These are phyloP conservation scores for Chytriomyces sp. DNA, from an alignment of 192 early-diverging fungal genomes.

Conservation along the genomic window DNA sequence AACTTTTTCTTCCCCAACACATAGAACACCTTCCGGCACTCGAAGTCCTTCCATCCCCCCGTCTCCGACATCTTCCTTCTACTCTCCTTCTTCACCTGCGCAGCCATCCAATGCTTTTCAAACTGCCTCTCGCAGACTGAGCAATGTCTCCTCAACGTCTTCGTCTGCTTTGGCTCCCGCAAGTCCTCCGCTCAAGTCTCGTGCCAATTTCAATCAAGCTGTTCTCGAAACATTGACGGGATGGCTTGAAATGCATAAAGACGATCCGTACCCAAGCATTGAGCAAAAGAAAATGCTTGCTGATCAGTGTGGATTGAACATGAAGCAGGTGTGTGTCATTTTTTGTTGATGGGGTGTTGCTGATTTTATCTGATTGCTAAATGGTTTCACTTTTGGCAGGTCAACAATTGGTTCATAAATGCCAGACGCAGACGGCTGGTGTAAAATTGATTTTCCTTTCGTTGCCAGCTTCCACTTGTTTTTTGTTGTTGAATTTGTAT, in stretches of 20 bases:
- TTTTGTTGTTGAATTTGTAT: too few relatives aligned
- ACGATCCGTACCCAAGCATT: conserved; percentile 15
- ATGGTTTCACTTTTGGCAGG: not conserved
- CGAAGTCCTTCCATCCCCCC: not conserved
- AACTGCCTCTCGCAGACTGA: not conserved
- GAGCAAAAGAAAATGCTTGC: conserved; percentile 23
- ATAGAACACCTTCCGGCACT: not conserved
- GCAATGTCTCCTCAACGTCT: not conserved
- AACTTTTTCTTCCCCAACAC: not conserved
- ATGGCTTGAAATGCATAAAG: conserved; percentile 13
- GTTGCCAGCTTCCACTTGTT: too few relatives aligned
- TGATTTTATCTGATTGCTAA: too few relatives aligned
- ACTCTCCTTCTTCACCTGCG: not conserved
- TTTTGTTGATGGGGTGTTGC: too few relatives aligned
- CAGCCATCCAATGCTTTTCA: not conserved
- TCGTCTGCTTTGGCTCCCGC: too few relatives aligned
- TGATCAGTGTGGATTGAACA: conserved; percentile 17
- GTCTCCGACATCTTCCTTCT: too few relatives aligned
- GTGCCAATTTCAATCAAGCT: conserved; percentile 18
- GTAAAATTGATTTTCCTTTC: not conserved
- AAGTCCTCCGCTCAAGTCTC: not conserved
- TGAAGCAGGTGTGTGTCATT: conserved; percentile 3
- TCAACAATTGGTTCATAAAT: conserved; percentile 36
- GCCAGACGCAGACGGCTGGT: conserved; percentile 24
- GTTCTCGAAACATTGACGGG: conserved; percentile 23